Conservation (phyloP, 805 yeast species). For the Kodamaea hsintzibuensis region DNA sequence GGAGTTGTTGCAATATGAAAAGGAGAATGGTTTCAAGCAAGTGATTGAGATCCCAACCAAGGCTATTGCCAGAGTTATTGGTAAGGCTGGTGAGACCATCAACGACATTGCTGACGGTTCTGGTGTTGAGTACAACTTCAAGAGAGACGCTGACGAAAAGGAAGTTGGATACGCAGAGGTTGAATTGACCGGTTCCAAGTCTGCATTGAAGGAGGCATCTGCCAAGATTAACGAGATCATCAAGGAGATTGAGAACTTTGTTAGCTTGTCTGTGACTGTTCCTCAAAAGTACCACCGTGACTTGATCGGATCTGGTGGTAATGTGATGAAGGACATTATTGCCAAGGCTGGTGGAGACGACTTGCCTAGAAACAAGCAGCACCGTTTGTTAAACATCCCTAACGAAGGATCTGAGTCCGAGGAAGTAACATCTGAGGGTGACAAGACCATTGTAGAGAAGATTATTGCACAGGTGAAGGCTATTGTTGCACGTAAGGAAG, state of each 20-base stretch:
- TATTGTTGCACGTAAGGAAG: conserved; percentile 66
- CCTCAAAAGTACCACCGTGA: conserved; percentile 72
- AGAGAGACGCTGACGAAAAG: conserved; percentile 45
- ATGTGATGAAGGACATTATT: conserved; percentile 71
- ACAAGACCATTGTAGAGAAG: conserved; percentile 67
- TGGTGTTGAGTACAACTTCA: conserved; percentile 56
- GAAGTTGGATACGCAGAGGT: conserved; percentile 57
- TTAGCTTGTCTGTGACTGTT: conserved; percentile 60
- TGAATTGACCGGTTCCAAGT: conserved; percentile 74
- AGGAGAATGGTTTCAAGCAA: conserved; percentile 74
- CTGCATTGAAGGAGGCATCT: conserved; percentile 72
- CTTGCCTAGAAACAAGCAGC: conserved; percentile 44
- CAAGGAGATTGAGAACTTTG: conserved; percentile 61
- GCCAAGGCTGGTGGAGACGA: conserved; percentile 70
- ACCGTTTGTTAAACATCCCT: conserved; percentile 69
- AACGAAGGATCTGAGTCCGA: conserved; percentile 59
- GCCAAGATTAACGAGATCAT: conserved; percentile 62
- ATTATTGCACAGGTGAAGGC: conserved; percentile 62
- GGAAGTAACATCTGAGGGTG: conserved; percentile 70
- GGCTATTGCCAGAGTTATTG: conserved; percentile 84
- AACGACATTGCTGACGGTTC: conserved; percentile 73
- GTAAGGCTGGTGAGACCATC: conserved; percentile 82
- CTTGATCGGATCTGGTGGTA: conserved; percentile 78
- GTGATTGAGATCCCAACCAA: conserved; percentile 66
- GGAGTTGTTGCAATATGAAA: conserved; percentile 83